Conservation (phyloP, 192 early-diverging fungal species). For the Coemansia sp. region DNA sequence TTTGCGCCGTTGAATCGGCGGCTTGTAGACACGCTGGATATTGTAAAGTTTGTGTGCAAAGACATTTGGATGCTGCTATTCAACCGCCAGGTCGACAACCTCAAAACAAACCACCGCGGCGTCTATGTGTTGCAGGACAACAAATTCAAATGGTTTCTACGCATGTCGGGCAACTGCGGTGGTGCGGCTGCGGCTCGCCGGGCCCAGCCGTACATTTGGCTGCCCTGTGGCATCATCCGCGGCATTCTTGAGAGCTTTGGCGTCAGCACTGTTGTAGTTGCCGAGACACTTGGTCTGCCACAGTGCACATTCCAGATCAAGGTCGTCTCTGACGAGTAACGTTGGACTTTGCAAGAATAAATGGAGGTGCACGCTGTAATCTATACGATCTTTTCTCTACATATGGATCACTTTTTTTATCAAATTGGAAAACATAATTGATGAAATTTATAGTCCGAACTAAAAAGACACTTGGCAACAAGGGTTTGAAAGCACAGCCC, state of each 20-base stretch:
- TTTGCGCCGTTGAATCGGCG: conserved; percentile 84
- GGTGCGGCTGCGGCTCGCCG: conserved; percentile 73
- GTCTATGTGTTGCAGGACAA: conserved; percentile 98
- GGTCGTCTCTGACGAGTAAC: conserved; percentile 34
- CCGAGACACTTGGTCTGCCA: conserved; percentile 80
- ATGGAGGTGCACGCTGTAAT: too few species aligned
- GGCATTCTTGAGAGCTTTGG: conserved; percentile 92
- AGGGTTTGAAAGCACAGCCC: background rate
- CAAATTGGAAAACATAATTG: background rate
- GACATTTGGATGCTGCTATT: conserved; percentile 95
- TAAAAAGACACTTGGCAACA: background rate
- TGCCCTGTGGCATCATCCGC: conserved; percentile 95
- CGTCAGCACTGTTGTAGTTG: conserved; percentile 77
- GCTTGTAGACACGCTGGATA: conserved; percentile 90
- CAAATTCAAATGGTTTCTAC: conserved; percentile 91
- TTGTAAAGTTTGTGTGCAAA: conserved; percentile 99
- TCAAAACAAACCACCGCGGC: conserved; percentile 98
- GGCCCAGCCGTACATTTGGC: conserved; percentile 88
- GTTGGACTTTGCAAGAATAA: too few species aligned
- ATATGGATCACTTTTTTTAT: background rate
- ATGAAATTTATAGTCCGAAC: background rate
- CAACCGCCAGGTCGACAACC: conserved; percentile 96
- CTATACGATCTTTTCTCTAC: too few species aligned
- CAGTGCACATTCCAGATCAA: conserved; percentile 70
- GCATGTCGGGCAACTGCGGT: conserved; percentile 83